Base-by-base conservation (phyloP, 177 flowering plant genomes). In the Telopea speciosissima region DNA sequence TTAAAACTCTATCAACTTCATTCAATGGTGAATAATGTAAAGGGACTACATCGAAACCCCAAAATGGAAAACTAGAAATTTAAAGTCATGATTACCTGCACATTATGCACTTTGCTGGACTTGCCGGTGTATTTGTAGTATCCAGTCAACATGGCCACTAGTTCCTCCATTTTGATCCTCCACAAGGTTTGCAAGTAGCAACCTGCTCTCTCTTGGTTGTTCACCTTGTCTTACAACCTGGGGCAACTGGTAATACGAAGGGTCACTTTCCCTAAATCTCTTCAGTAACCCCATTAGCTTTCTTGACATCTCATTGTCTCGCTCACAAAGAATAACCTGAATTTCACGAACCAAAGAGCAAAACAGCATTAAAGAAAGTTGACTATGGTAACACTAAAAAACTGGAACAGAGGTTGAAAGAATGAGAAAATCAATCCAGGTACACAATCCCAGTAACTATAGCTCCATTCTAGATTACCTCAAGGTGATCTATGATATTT, bases 191-290 rank as follows among this genome's bases (percentile, higher is more conserved):
- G 84, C 67, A 68, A 95, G 91, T 21, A 96, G 77, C 78, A 91
- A 81, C 68, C 79, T 83, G 59, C 91, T 90, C 84, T 93, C 99
- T 82, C 93, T 85, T 11, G 93, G 93, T 67, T 93, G 97, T 70
- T 93, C 97, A 21, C 97, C 99, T 86, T 96, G 98, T 79, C 92
- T 86, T 54, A 96, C 92, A 62, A 96, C 83, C 78, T 86, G 86
- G 63, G 90, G 84, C 66, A 89, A 76, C 79, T 86, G 99, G 83
- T 86, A 87, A 76, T 79, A 88, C 22, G 97, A 85, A 64, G 81
- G 88, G 58, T 90, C 90, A 14, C 64, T 75, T 73, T 84, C 88
- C 78, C 98, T 84, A 58, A 80, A 60, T 72, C 75, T 89, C 77
- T 85, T 77, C 17, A 96, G 76, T 14, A 93, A 22, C 22, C 63